Percentiles rank a stretch among this genome's conserved stretches.
Evolutionary conservation across 2,329 filamentous ascomycete species (phyloP).

Genomic region (Fusarium nematophilum): DNA sequence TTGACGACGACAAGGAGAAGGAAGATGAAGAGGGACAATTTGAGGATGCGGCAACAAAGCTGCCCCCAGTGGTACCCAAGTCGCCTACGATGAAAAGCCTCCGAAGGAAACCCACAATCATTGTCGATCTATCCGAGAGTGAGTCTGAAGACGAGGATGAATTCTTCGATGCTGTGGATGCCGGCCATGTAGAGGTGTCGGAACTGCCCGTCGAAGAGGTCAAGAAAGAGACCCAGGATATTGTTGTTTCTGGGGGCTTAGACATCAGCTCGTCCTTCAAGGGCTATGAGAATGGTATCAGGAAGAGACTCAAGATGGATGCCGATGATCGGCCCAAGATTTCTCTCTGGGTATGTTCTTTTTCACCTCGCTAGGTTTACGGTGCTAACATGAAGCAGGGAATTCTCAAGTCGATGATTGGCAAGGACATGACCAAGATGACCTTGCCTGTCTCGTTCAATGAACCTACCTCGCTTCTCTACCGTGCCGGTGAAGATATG

Average conservation of each 20-base stretch:
- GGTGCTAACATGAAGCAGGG: conserved; percentile 65
- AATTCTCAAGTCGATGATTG: conserved; percentile 99
- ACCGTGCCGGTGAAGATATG: conserved; percentile 97
- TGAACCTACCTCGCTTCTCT: conserved; percentile 93
- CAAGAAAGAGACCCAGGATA: conserved; percentile 56
- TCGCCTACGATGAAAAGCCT: conserved; percentile 48
- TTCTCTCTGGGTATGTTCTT: conserved; percentile 86
- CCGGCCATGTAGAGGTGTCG: conserved; percentile 86
- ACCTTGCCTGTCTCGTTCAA: conserved; percentile 98
- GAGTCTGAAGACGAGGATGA: conserved; percentile 88
- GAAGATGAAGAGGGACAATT: conserved; percentile 38
- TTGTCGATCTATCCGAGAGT: conserved; percentile 81
- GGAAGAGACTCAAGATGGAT: conserved; percentile 85
- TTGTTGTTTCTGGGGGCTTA: conserved; percentile 55
- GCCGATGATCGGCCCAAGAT: conserved; percentile 93
- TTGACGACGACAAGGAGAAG: conserved; percentile 35
- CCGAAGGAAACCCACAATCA: conserved; percentile 70
- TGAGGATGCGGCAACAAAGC: conserved; percentile 33
- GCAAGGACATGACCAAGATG: conserved; percentile 99
- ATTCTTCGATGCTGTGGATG: conserved; percentile 97
- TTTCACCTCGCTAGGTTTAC: background rate
- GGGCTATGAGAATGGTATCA: conserved; percentile 91
- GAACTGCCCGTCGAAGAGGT: conserved; percentile 68
- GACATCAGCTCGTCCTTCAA: conserved; percentile 83
- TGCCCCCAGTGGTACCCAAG: conserved; percentile 17